phyloP scores from a whole-genome alignment of 2,329 filamentous ascomycete species.

The Penicillium sp. region DNA sequence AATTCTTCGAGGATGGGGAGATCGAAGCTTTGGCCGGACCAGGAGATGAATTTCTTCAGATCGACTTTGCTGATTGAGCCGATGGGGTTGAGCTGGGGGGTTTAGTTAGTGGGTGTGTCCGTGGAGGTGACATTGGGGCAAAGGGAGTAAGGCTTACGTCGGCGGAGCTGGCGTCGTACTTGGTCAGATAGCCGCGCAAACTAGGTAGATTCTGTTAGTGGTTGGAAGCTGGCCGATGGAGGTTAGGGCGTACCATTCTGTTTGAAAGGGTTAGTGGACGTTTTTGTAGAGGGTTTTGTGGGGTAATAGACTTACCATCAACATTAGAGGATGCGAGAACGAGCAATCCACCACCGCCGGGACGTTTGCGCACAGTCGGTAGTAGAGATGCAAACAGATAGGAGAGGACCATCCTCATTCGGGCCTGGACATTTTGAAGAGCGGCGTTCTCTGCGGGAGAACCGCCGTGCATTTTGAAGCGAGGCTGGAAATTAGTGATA shows the following conservation, averaged over 20 bases:
- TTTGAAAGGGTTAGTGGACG: slow-evolving; percentile 3
- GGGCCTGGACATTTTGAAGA: slow-evolving; percentile 65
- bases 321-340: slow-evolving; percentile 68
- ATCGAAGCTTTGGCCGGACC: slow-evolving; percentile 56
- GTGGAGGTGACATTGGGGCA: not conserved
- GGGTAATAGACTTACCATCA: slow-evolving; percentile 34
- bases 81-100: slow-evolving; percentile 33
- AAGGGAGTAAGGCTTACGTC: slow-evolving; percentile 32
- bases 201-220: slow-evolving; percentile 19
- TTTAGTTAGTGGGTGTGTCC: not conserved
- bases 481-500: slow-evolving; percentile 58
- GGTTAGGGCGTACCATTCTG: slow-evolving; percentile 27
- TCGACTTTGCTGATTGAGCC: slow-evolving; percentile 61
- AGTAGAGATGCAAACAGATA: slow-evolving; percentile 64
- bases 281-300: not conserved
- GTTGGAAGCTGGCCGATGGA: not conserved
- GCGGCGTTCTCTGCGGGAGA: slow-evolving; percentile 59
- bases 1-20: slow-evolving; percentile 65
- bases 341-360: slow-evolving; percentile 57
- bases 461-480: slow-evolving; percentile 63
- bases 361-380: slow-evolving; percentile 55
- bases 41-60: slow-evolving; percentile 68
- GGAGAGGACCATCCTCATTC: slow-evolving; percentile 62
- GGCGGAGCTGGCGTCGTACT: slow-evolving; percentile 60
- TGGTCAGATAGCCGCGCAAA: slow-evolving; percentile 58